Base-by-base conservation (phyloP, 2,329 filamentous ascomycete species). In the Calonectria pteridis region DNA sequence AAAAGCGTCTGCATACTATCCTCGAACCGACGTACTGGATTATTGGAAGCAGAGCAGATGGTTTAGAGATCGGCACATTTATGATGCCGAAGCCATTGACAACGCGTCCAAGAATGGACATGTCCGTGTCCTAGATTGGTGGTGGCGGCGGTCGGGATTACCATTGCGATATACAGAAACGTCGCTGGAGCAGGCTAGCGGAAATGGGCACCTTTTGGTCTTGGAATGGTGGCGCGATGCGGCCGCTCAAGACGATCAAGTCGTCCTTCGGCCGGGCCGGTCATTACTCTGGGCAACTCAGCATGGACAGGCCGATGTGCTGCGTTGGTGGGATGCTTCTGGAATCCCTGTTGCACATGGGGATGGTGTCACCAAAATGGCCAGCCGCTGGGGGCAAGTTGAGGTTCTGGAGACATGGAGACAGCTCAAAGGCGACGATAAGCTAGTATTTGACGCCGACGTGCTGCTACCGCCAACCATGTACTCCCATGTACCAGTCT, bases 201-300 rank as follows among this genome's bases (percentile, higher is more conserved):
- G 93, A 4, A 93, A 95, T 80, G 95, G 96, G 10, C 94, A 97
- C 77, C 88, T 98, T n/a, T 87, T 92, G 9, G 95, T 98, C 0
- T 89, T 98, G 1, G 93, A 97, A 79, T 98, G 96, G 96, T 98
- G 96, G 96, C 94, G 94, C 78, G 90, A 93, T 73, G 92, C 93
- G 0, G 91, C 90, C 16, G 85, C 88, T 18, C 89, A 90, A 67
- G 89, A 93, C 79, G 89, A 93, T 53, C 84, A 85, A 1, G 86
- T 92, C 64, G 86, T 89, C 7, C 88, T 97, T 18, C 95, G 96
- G 78, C 94, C 96, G 0, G 96, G 96, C 51, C 95, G 97, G 80
- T 94, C 94, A 31, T 92, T 98, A 23, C 90, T 96, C 9, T 93
- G 93, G 76, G 96, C 96, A 0, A 94, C 95, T 0, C 95, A 98